Conservation (phyloP, 108 stramenopile species). For the Ochromonas danica region DNA sequence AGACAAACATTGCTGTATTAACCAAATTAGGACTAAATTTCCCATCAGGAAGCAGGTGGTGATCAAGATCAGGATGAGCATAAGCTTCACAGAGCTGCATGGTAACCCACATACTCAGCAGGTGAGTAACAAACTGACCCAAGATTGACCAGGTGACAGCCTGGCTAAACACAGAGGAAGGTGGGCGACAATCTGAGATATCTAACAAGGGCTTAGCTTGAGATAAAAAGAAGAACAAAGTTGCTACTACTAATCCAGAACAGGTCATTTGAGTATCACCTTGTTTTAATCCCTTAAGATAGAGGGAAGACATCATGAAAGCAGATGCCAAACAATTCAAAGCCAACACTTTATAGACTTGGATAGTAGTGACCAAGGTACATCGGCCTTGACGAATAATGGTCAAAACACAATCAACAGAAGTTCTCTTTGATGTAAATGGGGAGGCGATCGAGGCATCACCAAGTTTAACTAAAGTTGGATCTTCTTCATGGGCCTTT, state of each 20-base stretch:
- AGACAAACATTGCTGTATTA: constrained; percentile 84
- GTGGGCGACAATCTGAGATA: constrained; percentile 72
- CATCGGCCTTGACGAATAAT: constrained; percentile 91
- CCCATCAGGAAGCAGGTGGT: constrained; percentile 60
- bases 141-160: constrained; percentile 64
- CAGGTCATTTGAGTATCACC: constrained; percentile 89
- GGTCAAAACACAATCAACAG: constrained; percentile 59
- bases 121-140: constrained; percentile 79
- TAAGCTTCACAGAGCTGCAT: constrained; percentile 46
- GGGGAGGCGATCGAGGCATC: constrained; percentile 97
- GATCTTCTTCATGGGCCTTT: constrained; percentile 44
- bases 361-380: constrained; percentile 78
- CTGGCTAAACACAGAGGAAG: constrained; percentile 73
- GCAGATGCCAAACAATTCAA: constrained; percentile 93
- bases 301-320: constrained; percentile 80
- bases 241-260: constrained; percentile 76
- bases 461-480: constrained; percentile 68
- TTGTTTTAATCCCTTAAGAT: constrained; percentile 89
- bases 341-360: constrained; percentile 86
- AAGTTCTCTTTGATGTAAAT: constrained; percentile 82
- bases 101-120: constrained; percentile 62
- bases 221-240: constrained; percentile 84
- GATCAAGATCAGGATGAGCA: background rate
- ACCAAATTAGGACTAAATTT: constrained; percentile 86
- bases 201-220: constrained; percentile 78